These are phyloP conservation scores for Macrolepiota dolichaula DNA, from an alignment of 768 basidiomycete genomes.

Conservation along the genomic window DNA sequence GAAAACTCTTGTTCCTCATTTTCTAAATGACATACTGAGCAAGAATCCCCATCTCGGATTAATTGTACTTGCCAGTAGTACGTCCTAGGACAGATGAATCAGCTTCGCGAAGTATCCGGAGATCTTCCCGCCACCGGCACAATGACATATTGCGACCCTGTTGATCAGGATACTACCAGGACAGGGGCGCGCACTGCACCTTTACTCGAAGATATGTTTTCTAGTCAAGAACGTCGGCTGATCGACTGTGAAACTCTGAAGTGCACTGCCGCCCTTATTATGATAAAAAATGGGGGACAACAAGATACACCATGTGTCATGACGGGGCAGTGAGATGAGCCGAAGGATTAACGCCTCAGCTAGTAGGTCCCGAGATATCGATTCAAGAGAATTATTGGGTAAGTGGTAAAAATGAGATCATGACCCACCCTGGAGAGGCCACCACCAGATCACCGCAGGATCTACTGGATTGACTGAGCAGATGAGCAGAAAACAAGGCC, in stretches of 20 bases:
- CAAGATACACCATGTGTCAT: background rate
- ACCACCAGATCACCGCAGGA: background rate
- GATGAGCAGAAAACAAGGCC: background rate
- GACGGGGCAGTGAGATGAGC: background rate
- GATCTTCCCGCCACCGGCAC: background rate
- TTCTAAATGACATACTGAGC: no score
- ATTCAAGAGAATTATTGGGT: background rate
- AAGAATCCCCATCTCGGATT: no score
- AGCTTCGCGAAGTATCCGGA: background rate
- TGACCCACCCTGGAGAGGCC: background rate
- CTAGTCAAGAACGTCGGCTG: background rate
- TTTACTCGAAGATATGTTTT: background rate
- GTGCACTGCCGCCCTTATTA: background rate
- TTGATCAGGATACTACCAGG: background rate
- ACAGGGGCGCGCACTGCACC: background rate
- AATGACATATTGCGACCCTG: background rate
- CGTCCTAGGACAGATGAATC: no score
- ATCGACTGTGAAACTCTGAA: background rate
- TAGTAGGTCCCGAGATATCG: background rate
- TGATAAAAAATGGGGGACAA: background rate
- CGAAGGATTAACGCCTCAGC: background rate
- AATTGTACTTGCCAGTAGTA: no score
- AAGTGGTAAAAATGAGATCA: background rate
- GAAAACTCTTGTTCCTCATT: background rate
- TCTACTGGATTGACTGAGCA: background rate